Percentiles rank a stretch among this genome's conserved stretches.
Conservation (phyloP, 306 rosid species). For the Quercus engelmannii region DNA sequence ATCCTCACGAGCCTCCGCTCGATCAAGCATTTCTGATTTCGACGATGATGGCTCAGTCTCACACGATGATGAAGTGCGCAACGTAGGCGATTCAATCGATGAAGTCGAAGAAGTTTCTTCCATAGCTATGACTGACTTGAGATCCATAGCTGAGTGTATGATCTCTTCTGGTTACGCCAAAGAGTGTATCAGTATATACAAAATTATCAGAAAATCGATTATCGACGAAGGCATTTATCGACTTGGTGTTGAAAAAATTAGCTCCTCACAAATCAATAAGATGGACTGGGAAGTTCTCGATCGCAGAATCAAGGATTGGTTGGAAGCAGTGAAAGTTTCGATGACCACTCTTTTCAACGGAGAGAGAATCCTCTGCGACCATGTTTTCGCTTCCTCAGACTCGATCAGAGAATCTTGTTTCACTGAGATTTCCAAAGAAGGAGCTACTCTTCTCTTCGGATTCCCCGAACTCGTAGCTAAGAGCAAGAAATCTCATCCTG, state of each 20-base stretch:
- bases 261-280: conserved; percentile 46
- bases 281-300: conserved; percentile 57
- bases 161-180: conserved; percentile 66
- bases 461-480: conserved; percentile 56
- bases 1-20: conserved; percentile 45
- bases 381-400: conserved; percentile 48
- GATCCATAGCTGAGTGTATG: conserved; percentile 71
- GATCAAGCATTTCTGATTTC: conserved; percentile 49
- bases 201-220: conserved; percentile 56
- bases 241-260: conserved; percentile 48
- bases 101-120: conserved; percentile 54
- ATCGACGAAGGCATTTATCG: conserved; percentile 64
- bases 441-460: conserved; percentile 51
- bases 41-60: conserved; percentile 28
- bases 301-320: conserved; percentile 50
- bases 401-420: conserved; percentile 62
- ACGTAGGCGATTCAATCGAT: conserved; percentile 38
- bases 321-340: conserved; percentile 48
- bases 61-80: conserved; percentile 34
- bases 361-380: conserved; percentile 70
- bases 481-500: conserved; percentile 40
- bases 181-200: conserved; percentile 63
- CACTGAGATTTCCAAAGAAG: conserved; percentile 54
- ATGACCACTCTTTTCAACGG: conserved; percentile 56
- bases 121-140: conserved; percentile 50